Evolutionary conservation across 2,329 filamentous ascomycete species (phyloP), one percentile per base, ranked within the genome.

Genomic region (Sporothrix mexicana): DNA sequence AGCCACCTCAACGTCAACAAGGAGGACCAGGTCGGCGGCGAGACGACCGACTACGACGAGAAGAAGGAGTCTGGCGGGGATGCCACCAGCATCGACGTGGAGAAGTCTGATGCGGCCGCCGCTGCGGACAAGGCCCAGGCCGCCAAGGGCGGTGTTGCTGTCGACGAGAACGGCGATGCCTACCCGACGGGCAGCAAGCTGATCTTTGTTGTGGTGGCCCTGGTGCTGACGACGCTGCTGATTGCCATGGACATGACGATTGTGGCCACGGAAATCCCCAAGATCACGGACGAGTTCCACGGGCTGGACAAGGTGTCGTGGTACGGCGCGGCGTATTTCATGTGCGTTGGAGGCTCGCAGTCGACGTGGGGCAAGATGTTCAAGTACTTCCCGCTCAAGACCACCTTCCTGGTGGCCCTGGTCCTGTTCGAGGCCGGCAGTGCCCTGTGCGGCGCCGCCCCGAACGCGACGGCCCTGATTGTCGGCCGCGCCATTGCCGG

Each of bases 251-350:
- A 87, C 66, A 83, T 84, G 83, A 88, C 86, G 10, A 88, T 88
- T 73, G 84, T 88, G n/a, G 85, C 85, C 3, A 88, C 86, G 0
- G 87, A 86, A 13, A 87, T 88, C 55, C 87, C 87, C 9, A 85
- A 85, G 74, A 88, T 88, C 76, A 88, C 87, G 0, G 84, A 83
- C 75, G 83, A 86, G 47, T 86, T 87, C 79, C 81, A 85, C 72
- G 82, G 84, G 64, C 82, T 88, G 15, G 82, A 83, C 49, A 84
- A 88, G 74, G 84, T 88, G 13, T 84, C 85, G 30, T 91, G 88
- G 88, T 90, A 90, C 75, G 87, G 86, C 1, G 83, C 86, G 17
- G 85, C 85, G 61, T 88, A 85, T 76, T 86, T 87, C 78, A 80
- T 87, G 76, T 85, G 84, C 2, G 77, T 84, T 43, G 85, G 82